A percentile compares a stretch with the other conserved stretches of the same genome.
These are phyloP conservation scores for Cercis canadensis DNA, from an alignment of 306 rosid species.

Conservation along the genomic window DNA sequence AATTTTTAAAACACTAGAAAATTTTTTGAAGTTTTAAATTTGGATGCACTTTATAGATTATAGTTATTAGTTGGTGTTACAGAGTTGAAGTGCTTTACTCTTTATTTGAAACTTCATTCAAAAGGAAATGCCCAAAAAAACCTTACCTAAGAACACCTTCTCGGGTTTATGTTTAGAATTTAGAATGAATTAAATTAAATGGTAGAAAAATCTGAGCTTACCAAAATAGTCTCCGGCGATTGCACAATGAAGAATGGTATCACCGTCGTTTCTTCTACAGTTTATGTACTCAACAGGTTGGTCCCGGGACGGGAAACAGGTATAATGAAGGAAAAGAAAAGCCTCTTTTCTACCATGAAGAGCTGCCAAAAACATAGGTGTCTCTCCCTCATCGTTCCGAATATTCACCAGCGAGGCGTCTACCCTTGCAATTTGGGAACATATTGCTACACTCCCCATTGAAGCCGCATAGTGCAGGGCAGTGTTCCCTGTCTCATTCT, in stretches of 20 bases:
- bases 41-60: too few species aligned
- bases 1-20: too few species aligned
- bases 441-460: slow-evolving; percentile 41
- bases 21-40: too few species aligned
- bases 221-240: slow-evolving; percentile 51
- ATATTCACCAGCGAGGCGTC: neutral
- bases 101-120: too few species aligned
- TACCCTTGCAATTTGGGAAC: slow-evolving; percentile 16
- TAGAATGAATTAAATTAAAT: too few species aligned
- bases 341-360: slow-evolving; percentile 48
- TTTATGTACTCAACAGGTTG: neutral
- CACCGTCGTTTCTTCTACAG: slow-evolving; percentile 49
- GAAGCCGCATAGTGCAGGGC: slow-evolving; percentile 56
- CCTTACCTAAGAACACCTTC: too few species aligned
- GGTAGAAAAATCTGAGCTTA: neutral
- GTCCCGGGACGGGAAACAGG: neutral
- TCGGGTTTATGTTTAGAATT: too few species aligned
- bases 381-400: slow-evolving; percentile 54
- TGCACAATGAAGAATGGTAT: slow-evolving; percentile 61
- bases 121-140: too few species aligned
- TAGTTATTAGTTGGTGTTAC: too few species aligned
- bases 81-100: too few species aligned
- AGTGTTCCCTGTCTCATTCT: slow-evolving; percentile 41
- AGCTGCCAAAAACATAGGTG: slow-evolving; percentile 63
- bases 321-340: slow-evolving; percentile 45